Percentiles rank a stretch among this genome's conserved stretches.
Conservation (phyloP, 805 yeast species). For the Saccharomycopsis sp. region DNA sequence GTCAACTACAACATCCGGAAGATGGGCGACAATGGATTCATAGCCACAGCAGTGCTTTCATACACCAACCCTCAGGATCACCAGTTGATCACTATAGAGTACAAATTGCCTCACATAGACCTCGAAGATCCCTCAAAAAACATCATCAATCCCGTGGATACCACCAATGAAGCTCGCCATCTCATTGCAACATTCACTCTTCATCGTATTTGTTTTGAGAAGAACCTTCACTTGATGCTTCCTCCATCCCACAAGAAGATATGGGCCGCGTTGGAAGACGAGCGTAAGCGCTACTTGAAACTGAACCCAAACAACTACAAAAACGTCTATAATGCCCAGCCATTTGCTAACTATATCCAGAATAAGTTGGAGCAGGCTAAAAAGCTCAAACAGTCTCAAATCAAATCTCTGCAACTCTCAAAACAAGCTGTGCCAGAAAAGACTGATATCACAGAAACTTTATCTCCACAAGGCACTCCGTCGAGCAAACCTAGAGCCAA, state of each 20-base stretch:
- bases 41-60: conserved; percentile 57
- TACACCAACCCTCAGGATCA: conserved; percentile 79
- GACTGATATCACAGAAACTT: conserved; percentile 1
- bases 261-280: conserved; percentile 68
- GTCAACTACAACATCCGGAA: conserved; percentile 69
- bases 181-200: conserved; percentile 84
- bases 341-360: conserved; percentile 64
- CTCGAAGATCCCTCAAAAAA: conserved; percentile 37
- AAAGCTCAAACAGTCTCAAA: conserved; percentile 40
- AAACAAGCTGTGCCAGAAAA: conserved; percentile 1
- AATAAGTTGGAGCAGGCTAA: conserved; percentile 35
- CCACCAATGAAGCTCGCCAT: conserved; percentile 86
- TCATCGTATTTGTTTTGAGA: conserved; percentile 70
- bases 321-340: conserved; percentile 58
- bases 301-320: conserved; percentile 41
- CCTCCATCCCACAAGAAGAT: conserved; percentile 75
- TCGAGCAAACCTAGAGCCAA: background rate
- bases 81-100: conserved; percentile 50
- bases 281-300: conserved; percentile 44
- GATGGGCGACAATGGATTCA: conserved; percentile 45
- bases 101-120: conserved; percentile 41
- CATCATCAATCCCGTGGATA: conserved; percentile 57
- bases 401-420: conserved; percentile 30
- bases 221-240: conserved; percentile 78
- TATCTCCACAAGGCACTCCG: background rate